These are phyloP conservation scores for Yarrowia galli DNA, from an alignment of 1,139 yeast genomes.

Conservation along the genomic window DNA sequence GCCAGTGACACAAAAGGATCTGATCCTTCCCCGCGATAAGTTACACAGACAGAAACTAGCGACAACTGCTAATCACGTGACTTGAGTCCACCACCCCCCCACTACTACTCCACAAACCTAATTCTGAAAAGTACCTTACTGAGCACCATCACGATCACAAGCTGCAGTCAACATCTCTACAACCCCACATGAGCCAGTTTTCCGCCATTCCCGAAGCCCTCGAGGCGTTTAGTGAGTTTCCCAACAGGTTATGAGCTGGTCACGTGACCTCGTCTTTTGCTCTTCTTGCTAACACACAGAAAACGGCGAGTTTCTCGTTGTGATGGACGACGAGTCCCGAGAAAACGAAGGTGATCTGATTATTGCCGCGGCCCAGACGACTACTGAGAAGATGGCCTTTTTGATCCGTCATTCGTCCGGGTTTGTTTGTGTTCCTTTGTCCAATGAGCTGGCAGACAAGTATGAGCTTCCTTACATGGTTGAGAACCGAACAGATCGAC, in stretches of 20 bases:
- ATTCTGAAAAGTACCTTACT: slow-evolving; percentile 10
- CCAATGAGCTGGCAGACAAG: slow-evolving; percentile 77
- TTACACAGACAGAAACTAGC: too few relatives aligned
- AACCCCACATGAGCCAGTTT: slow-evolving; percentile 50
- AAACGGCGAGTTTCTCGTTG: slow-evolving; percentile 88
- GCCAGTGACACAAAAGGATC: too few relatives aligned
- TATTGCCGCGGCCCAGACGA: slow-evolving; percentile 82
- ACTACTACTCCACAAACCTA: slow-evolving; percentile 3
- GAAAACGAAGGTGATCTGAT: slow-evolving; percentile 98
- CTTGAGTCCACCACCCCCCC: too few relatives aligned
- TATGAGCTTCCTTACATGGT: slow-evolving; percentile 84
- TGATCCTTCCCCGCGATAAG: too few relatives aligned
- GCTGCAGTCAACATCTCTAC: slow-evolving; percentile 7
- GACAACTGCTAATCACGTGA: background rate
- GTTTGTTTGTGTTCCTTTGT: slow-evolving; percentile 89
- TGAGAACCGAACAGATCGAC: slow-evolving; percentile 74
- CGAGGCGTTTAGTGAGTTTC: slow-evolving; percentile 64
- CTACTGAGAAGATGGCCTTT: slow-evolving; percentile 92
- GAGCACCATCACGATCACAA: background rate
- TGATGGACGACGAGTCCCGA: slow-evolving; percentile 93
- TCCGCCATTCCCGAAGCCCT: slow-evolving; percentile 75
- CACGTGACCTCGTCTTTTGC: background rate
- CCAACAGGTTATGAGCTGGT: background rate
- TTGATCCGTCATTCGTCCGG: slow-evolving; percentile 87
- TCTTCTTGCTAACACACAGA: slow-evolving; percentile 47